Base-by-base conservation (phyloP, 1,284 basidiomycete species). In the Fomitopsis betulina region DNA sequence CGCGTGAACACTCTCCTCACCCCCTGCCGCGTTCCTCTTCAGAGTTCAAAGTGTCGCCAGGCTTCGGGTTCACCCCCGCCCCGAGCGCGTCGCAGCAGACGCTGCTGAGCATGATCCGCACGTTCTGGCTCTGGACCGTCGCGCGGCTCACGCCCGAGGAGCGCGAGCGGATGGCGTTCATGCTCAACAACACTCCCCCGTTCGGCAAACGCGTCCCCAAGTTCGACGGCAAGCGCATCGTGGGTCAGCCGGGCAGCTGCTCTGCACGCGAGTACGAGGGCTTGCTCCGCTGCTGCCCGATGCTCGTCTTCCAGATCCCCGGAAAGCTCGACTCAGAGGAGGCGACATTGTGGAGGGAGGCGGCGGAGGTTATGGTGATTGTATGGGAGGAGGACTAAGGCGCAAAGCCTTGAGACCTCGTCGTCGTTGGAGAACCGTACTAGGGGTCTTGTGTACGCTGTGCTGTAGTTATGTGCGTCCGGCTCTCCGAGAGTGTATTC, bases 91-190 rank as follows among this genome's bases (percentile, higher is more conserved):
- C 49, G 13, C 49, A 51, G 49, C 49, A 51, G 49, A 51, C 49
- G 6, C 32, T 51, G 49, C 49, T 51, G 30, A 51, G 49, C 49
- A 51, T 51, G 49, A 37, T 51, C 25, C 49, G 49, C 49, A 51
- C 32, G 33, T 51, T 51, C 49, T 51, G 49, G 49, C 19, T 51
- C 32, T 51, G 49, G 49, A 51, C 49, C 32, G 32, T 51, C 32
- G 13, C 49, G 8, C 10, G 49, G n/a, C 32, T 51, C 49, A 33
- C 49, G 25, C 49, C 30, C 6, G 49, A 51, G 32, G 32, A 51
- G 15, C 32, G 49, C 49, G 49, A 51, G 13, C 17, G 32, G n/a
- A 51, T 35, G 49, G 33, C 49, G 19, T 51, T 51, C 13, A 51
- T 51, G 49, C 49, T 51, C 32, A 27, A 51, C 32, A 5, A 6